Base-by-base conservation (phyloP, 768 basidiomycete species). In the Leucosporidium creatinivorum region DNA sequence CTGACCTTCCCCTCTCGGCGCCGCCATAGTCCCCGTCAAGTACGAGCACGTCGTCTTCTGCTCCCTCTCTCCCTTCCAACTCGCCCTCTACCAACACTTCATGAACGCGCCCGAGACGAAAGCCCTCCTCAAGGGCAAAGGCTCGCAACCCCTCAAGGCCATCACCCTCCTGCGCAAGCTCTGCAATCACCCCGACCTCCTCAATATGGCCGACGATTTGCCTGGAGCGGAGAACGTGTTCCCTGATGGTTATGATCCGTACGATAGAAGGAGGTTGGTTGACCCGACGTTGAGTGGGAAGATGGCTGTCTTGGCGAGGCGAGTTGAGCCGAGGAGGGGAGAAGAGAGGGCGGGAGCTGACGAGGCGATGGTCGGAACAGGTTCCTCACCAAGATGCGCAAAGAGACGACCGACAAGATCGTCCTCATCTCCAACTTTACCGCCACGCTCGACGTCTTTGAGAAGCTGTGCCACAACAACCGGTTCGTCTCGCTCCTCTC, bases 21-120 rank as follows among this genome's bases (percentile, higher is more conserved):
- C 23, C 33, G 3, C 58, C 13, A 61, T 2, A 98, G 94, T 99
- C 33, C 96, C 96, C 13, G 91, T 99, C 80, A 99, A 99, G 78
- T 98, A 98, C 80, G 96, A 98, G 77, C 92, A 97, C 76, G 89
- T 97, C 31, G 86, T 98, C 18, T 99, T 98, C 77, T 83, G 94
- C 50, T 86, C 86, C 4, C 92, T 93, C 0, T 93, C 93, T 0
- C 66, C 80, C 26, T 80, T 97, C 50, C 96, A 99, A 73, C 79
- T 92, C 18, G 82, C 84, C 21, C 88, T 98, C 73, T 92, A 93
- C 74, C 80, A 82, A 15, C 86, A 83, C 61, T 86, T 97, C 33
- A 84, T 97, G 15, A 81, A 85, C 36, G 86, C 88, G 0, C 85
- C 87, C 59, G 85, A 85, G 67, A 78, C 93, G 33, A 86, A 89